These are phyloP conservation scores for Coniella vitis DNA, from an alignment of 2,329 filamentous ascomycete genomes.

Conservation along the genomic window DNA sequence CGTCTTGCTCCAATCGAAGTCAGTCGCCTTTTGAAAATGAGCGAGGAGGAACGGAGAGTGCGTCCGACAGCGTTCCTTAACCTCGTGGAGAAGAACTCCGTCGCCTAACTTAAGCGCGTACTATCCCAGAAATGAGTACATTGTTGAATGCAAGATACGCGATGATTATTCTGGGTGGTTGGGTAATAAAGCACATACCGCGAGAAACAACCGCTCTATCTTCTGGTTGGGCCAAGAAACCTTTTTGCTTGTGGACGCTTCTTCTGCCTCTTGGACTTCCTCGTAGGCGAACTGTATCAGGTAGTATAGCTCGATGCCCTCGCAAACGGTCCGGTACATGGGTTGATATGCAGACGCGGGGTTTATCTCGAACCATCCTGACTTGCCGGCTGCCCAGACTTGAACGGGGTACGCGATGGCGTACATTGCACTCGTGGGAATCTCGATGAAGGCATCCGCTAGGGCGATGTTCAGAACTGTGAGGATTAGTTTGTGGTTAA, in stretches of 20 bases:
- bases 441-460: slow-evolving; percentile 41
- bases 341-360: slow-evolving; percentile 50
- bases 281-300: slow-evolving; percentile 52
- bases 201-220: slow-evolving; percentile 29
- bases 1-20: slow-evolving; percentile 37
- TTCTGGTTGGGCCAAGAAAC: slow-evolving; percentile 24
- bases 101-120: slow-evolving; percentile 48
- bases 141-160: neutral
- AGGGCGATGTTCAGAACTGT: slow-evolving; percentile 28
- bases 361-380: slow-evolving; percentile 63
- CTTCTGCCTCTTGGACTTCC: slow-evolving; percentile 19
- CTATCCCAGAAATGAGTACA: slow-evolving; percentile 22
- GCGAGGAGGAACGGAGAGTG: slow-evolving; percentile 46
- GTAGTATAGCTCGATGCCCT: slow-evolving; percentile 60
- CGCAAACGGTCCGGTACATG: slow-evolving; percentile 53
- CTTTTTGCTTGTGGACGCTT: slow-evolving; percentile 24
- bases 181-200: slow-evolving; percentile 21
- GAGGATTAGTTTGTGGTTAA: slow-evolving; percentile 3
- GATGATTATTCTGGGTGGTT: neutral
- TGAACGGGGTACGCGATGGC: slow-evolving; percentile 49
- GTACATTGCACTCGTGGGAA: slow-evolving; percentile 41
- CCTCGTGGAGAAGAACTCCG: slow-evolving; percentile 44
- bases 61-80: slow-evolving; percentile 36
- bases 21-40: slow-evolving; percentile 39
- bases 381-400: slow-evolving; percentile 59